Base-by-base conservation (phyloP, 1,284 basidiomycete species). In the Leccinum fuscescens region DNA sequence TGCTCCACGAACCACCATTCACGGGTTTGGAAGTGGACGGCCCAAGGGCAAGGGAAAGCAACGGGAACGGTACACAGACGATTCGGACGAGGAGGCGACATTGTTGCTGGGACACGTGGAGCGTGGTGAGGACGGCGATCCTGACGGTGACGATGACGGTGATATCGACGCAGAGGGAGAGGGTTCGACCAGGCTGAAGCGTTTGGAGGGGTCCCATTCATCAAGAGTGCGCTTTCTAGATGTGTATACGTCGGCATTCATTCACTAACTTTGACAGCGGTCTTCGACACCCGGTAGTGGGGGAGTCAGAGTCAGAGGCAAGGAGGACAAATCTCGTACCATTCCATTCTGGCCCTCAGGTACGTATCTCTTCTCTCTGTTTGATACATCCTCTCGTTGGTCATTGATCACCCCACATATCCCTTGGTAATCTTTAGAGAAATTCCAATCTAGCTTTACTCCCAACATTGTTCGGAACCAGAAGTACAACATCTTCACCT, bases 401-500 rank as follows among this genome's bases (percentile, higher is more conserved):
- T 57, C 20, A 17, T 59, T 49, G 54, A 48, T 56, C 55, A 29
- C n/a, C 51, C 8, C 53, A 6, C 22, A 15, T 51, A 42, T 12
- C 29, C 17, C 1, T 44, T n/a, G n/a, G 37, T 62, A 31, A 12
- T 46, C 64, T 51, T 1, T 69, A 88, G 89, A 89, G 35, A 92
- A 90, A 75, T 67, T 88, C 15, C 88, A 87, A 68, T 81, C 79
- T 35, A 79, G 79, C 63, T 93, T 84, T 64, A 85, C 86, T 60
- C 84, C 94, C 31, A 99, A 99, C 75, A 88, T 92, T 35, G 92
- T 98, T 48, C 89, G 93, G 66, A 99, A 99, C 71, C 96, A 98
- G 75, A 99, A 99, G 78, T 99, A 99, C 82, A 97, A 94, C 72
- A 78, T 93, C 55, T 82, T 94, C 76, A 94, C 93, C 8, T 99